phyloP scores from a whole-genome alignment of 2,329 filamentous ascomycete species.

The Colletotrichum spaethianum region DNA sequence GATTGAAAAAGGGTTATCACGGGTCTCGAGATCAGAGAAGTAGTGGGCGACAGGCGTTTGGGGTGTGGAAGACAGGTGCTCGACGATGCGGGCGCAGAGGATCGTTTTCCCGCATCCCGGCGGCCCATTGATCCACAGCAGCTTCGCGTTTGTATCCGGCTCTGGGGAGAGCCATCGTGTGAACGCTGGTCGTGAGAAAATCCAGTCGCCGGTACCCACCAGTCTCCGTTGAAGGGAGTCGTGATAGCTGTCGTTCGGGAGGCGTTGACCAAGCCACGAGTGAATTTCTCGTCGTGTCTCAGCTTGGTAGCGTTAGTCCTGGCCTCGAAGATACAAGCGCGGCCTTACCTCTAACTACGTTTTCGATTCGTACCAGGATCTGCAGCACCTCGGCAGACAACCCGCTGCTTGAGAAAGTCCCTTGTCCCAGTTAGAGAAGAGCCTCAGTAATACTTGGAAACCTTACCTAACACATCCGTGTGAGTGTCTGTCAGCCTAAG shows the following conservation, averaged over 20 bases:
- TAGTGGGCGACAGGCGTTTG: conserved; percentile 45
- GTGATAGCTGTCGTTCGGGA: conserved; percentile 42
- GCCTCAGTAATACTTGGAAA: not conserved
- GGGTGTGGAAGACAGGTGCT: conserved; percentile 40
- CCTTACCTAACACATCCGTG: not conserved
- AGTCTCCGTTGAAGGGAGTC: conserved; percentile 43
- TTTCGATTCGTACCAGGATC: not conserved
- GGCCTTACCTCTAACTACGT: conserved; percentile 1
- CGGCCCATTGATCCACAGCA: conserved; percentile 52
- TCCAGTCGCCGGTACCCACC: conserved; percentile 48
- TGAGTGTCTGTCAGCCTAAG: not conserved
- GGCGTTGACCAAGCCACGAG: conserved; percentile 36
- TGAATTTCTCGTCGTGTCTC: conserved; percentile 36
- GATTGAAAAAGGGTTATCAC: conserved; percentile 45
- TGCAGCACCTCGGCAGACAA: not conserved
- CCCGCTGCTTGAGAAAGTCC: not conserved
- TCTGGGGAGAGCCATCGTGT: conserved; percentile 43
- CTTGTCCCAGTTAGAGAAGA: not conserved
- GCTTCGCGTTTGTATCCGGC: conserved; percentile 1
- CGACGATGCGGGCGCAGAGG: conserved; percentile 48
- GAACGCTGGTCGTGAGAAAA: conserved; percentile 41
- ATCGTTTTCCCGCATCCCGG: conserved; percentile 54
- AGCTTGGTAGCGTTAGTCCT: conserved; percentile 1
- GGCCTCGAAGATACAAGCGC: not conserved
- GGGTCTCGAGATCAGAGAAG: conserved; percentile 49